Base-by-base conservation (phyloP, 257 asterid species). In the Leonotis leonurus region DNA sequence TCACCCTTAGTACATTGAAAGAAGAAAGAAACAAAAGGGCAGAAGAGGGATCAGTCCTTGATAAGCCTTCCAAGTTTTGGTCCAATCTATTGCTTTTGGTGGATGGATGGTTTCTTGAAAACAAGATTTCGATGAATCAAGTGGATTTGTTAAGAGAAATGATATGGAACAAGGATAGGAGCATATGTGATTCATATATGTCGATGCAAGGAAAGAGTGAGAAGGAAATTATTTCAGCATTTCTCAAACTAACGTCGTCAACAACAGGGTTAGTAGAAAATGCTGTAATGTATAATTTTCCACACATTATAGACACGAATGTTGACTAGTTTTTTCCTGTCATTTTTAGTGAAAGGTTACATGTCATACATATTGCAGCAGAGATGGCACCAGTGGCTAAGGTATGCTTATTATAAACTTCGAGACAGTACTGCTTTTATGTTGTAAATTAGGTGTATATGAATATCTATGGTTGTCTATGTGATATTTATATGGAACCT, bases 331-430 rank as follows among this genome's bases (percentile, higher is more conserved):
- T 48, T 11, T 40, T 58, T 70, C 51, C 67, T 74, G 14, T 76
- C 65, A 62, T 63, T 69, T 75, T 61, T 61, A 89, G 97, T 75
- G 77, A 77, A 73, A 85, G 87, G 80, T 81, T 92, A 67, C 94
- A 89, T 73, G 76, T 92, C 72, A 77, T 92, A 75, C 96, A 92
- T 73, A 85, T 92, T 56, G 97, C 99, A 54, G 99, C 95, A 62
- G 99, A 92, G 87, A 83, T 92, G 96, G 99, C 99, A 24, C 99
- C 99, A 51, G 97, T 89, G 66, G 99, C 99, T 17, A 92, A 92
- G n/a, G n/a, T n/a, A n/a, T n/a, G n/a, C n/a, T n/a, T n/a, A n/a
- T n/a, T n/a, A n/a, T n/a, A n/a, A n/a, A n/a, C n/a, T n/a, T n/a
- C n/a, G n/a, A n/a, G n/a, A n/a, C n/a, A n/a, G n/a, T n/a, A n/a